phyloP scores from a whole-genome alignment of 768 basidiomycete genomes.

The Heimioporus sp. region DNA sequence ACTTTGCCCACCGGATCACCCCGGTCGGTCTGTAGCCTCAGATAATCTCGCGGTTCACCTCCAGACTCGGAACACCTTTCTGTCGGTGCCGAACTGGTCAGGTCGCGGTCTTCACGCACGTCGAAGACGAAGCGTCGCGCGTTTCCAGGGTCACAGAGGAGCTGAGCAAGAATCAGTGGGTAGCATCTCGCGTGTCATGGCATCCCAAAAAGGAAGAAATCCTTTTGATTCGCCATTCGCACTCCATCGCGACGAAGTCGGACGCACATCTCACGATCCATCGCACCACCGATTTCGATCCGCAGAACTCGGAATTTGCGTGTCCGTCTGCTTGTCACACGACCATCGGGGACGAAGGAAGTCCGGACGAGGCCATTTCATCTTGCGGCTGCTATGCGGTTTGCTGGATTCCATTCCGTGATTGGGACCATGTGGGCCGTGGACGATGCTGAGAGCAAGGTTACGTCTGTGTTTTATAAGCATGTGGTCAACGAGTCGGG shows the following conservation, averaged over 20 bases:
- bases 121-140: not conserved
- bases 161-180: conserved; percentile 10
- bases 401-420: conserved; percentile 8
- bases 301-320: conserved; percentile 12
- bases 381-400: conserved; percentile 3
- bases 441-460: conserved; percentile 2
- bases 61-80: not conserved
- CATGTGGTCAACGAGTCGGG: not conserved
- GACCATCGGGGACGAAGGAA: conserved; percentile 18
- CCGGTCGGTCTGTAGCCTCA: too few relatives aligned
- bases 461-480: conserved; percentile 1
- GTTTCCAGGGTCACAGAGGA: not conserved
- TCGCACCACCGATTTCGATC: conserved; percentile 1
- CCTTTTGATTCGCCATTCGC: conserved; percentile 20
- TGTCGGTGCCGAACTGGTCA: not conserved
- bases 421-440: conserved; percentile 15
- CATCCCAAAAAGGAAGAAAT: not conserved
- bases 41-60: too few relatives aligned
- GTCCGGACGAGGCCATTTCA: conserved; percentile 7
- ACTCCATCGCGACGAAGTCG: too few relatives aligned
- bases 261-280: conserved; percentile 8
- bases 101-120: not conserved
- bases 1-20: too few relatives aligned
- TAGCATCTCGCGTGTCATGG: conserved; percentile 29
- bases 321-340: conserved; percentile 27